These are phyloP conservation scores for Aspergillus chevalieri DNA, from an alignment of 2,329 filamentous ascomycete species.

Conservation along the genomic window DNA sequence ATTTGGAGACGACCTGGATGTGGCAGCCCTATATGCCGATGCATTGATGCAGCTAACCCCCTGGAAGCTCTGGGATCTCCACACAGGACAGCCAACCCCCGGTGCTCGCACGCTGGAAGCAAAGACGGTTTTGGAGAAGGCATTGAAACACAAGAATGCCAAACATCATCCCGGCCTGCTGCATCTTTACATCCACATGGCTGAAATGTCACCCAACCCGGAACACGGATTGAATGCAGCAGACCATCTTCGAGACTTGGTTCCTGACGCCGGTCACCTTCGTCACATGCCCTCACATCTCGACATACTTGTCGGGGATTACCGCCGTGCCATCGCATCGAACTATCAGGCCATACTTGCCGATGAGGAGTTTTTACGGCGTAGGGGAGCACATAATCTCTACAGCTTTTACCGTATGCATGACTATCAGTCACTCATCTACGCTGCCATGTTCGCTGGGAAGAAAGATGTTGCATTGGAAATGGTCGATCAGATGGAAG, in stretches of 20 bases:
- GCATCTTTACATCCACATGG: conserved; percentile 68
- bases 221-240: conserved; percentile 57
- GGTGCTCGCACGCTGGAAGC: conserved; percentile 53
- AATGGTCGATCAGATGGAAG: conserved; percentile 53
- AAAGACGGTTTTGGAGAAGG: conserved; percentile 52
- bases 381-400: conserved; percentile 58
- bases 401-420: conserved; percentile 69
- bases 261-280: conserved; percentile 62
- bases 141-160: conserved; percentile 44
- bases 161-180: conserved; percentile 60
- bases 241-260: conserved; percentile 50
- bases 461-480: conserved; percentile 57
- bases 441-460: conserved; percentile 69
- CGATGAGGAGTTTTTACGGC: conserved; percentile 58
- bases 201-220: conserved; percentile 65
- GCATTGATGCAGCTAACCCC: conserved; percentile 60
- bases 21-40: conserved; percentile 57
- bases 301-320: conserved; percentile 65
- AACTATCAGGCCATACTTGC: conserved; percentile 60
- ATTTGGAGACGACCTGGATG: conserved; percentile 53
- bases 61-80: conserved; percentile 58
- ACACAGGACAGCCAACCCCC: conserved; percentile 49
- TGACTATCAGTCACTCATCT: conserved; percentile 65
- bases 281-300: conserved; percentile 71
- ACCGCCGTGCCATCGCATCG: conserved; percentile 56